Evolutionary conservation across 2,329 filamentous ascomycete genomes (phyloP), one percentile per base, ranked within the genome.

Genomic region (Pezicula neosporulosa): DNA sequence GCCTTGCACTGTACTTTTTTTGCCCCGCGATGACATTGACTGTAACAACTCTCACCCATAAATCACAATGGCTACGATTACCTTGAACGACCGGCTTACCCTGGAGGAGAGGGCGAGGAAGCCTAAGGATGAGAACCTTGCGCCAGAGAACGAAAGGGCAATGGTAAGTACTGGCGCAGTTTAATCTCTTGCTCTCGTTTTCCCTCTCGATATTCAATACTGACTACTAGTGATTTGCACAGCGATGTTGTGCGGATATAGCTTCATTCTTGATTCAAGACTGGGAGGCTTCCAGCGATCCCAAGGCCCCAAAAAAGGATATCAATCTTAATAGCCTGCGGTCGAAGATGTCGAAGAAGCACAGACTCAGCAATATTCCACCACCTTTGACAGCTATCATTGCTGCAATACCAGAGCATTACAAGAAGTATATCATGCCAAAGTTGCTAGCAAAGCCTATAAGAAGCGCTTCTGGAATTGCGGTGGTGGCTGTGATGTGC

Each of bases 401-500:
- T 66, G 90, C 94, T 49, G 94, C 94, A 9, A 93, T 99, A 35
- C 95, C 95, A n/a, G 94, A 99, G 68, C 92, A 97, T 69, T 97
- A 97, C 75, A 99, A 97, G 77, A 99, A 97, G 75, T 97, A 97
- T 65, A 97, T 99, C 55, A 73, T 97, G 56, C 94, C 92, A 18
- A 96, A 96, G 72, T 77, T 99, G 56, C 91, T 99, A 62, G 94
- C 95, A 24, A 99, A 99, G 72, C 94, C 94, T 2, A 97, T 99
- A 54, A 81, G 90, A 63, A 97, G 93, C 15, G 96, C 93, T 0
- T 97, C 92, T 48, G 94, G 94, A 52, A 99, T 99, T 63, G 94
- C 94, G 2, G 94, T 99, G 8, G 94, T 99, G 44, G 94, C 95
- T 41, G 95, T 99, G 60, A 99, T 99, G 94, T 97, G 94, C 80